Conservation (phyloP, 129 eudicot species). For the Erigeron canadensis region DNA sequence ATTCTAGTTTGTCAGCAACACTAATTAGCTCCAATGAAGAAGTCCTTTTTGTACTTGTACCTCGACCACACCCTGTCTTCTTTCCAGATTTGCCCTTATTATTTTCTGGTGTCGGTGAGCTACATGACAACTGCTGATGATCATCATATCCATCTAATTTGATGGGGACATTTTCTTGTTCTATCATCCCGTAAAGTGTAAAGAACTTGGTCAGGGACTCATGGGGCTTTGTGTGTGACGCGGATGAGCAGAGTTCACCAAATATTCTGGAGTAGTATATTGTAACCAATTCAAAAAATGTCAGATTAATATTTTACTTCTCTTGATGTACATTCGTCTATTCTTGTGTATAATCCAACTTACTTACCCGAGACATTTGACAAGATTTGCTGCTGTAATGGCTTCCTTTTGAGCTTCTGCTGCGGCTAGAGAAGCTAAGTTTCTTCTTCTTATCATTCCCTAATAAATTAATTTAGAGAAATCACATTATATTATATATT, state of each 20-base stretch:
- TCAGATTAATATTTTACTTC: neutral
- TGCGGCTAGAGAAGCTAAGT: slow-evolving; percentile 75
- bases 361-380: slow-evolving; percentile 70
- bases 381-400: slow-evolving; percentile 63
- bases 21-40: slow-evolving; percentile 44
- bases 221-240: slow-evolving; percentile 74
- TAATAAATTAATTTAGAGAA: slow-evolving; percentile 28
- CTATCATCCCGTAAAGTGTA: slow-evolving; percentile 58
- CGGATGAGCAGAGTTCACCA: slow-evolving; percentile 75
- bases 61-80: slow-evolving; percentile 30
- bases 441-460: slow-evolving; percentile 70
- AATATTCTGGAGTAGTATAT: slow-evolving; percentile 56
- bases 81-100: slow-evolving; percentile 33
- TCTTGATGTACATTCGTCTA: neutral
- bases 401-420: slow-evolving; percentile 95
- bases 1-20: slow-evolving; percentile 55
- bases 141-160: slow-evolving; percentile 37
- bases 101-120: slow-evolving; percentile 35
- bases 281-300: neutral
- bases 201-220: slow-evolving; percentile 69
- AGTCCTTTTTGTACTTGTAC: slow-evolving; percentile 34
- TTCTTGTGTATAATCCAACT: slow-evolving; percentile 20
- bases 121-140: slow-evolving; percentile 27
- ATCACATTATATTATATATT: slow-evolving; percentile 10
- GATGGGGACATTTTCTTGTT: slow-evolving; percentile 45